These are phyloP conservation scores for Aspergillus campestris DNA, from an alignment of 495 filamentous ascomycete species.

Conservation along the genomic window DNA sequence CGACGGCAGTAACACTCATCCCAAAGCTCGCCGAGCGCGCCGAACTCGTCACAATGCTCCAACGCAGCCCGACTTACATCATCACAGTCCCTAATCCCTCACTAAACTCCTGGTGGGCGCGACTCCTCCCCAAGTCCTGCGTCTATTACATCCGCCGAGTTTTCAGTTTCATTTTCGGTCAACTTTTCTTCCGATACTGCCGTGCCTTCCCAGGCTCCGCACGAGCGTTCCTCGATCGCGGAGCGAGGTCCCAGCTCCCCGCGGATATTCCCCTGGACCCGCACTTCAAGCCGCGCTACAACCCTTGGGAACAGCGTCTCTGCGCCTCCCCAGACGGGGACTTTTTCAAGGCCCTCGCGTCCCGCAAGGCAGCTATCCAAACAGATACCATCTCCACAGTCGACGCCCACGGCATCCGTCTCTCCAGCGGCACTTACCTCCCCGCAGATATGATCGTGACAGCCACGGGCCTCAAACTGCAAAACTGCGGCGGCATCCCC, in stretches of 20 bases:
- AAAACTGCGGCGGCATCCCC: slow-evolving; percentile 31
- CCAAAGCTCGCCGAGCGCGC: slow-evolving; percentile 25
- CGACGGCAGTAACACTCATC: slow-evolving; percentile 38
- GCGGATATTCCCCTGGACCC: slow-evolving; percentile 42
- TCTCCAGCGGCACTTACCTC: slow-evolving; percentile 45
- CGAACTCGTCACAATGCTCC: slow-evolving; percentile 34
- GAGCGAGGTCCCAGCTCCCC: slow-evolving; percentile 39
- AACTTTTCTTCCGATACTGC: slow-evolving; percentile 35
- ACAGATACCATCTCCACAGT: slow-evolving; percentile 60
- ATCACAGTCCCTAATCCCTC: slow-evolving; percentile 27
- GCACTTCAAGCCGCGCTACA: slow-evolving; percentile 59
- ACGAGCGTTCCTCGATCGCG: slow-evolving; percentile 23
- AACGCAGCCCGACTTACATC: slow-evolving; percentile 45
- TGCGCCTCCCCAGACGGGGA: slow-evolving; percentile 63
- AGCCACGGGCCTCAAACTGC: slow-evolving; percentile 53
- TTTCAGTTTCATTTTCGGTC: slow-evolving; percentile 20
- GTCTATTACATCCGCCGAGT: slow-evolving; percentile 22
- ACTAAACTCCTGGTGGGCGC: slow-evolving; percentile 15
- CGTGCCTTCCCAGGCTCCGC: slow-evolving; percentile 40
- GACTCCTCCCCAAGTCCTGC: slow-evolving; percentile 22
- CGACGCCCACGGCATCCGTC: slow-evolving; percentile 45
- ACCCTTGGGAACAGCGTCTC: slow-evolving; percentile 59
- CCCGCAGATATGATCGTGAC: slow-evolving; percentile 60
- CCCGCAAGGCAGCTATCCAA: slow-evolving; percentile 50
- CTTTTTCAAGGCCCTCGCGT: slow-evolving; percentile 53